These are phyloP conservation scores for Phytophthora nicotianae DNA, from an alignment of 352 stramenopile genomes.

Conservation along the genomic window DNA sequence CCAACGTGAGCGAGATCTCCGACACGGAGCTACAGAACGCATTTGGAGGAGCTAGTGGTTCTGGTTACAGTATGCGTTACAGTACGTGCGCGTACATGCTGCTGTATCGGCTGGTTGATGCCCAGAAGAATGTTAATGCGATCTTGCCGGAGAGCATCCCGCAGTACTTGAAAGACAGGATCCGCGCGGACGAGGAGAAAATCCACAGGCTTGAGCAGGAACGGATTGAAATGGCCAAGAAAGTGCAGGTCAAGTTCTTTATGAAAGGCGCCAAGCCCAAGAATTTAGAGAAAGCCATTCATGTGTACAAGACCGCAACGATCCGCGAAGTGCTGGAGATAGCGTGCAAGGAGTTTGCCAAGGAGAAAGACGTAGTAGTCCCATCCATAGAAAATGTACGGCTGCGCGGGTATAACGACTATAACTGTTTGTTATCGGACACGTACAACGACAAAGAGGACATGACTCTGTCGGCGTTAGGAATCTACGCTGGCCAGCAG, in stretches of 20 bases:
- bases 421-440: conserved; percentile 69
- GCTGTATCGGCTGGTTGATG: conserved; percentile 84
- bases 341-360: conserved; percentile 60
- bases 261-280: conserved; percentile 73
- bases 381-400: conserved; percentile 62
- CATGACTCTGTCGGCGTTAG: conserved; percentile 55
- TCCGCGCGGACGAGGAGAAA: conserved; percentile 70
- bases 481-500: conserved; percentile 75
- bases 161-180: conserved; percentile 68
- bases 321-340: conserved; percentile 53
- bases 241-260: conserved; percentile 81
- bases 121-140: conserved; percentile 68
- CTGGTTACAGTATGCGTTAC: conserved; percentile 66
- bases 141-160: conserved; percentile 69
- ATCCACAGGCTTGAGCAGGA: conserved; percentile 62
- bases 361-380: conserved; percentile 57
- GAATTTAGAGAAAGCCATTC: conserved; percentile 70
- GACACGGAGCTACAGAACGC: conserved; percentile 79
- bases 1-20: conserved; percentile 77
- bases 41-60: conserved; percentile 60
- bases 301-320: conserved; percentile 80
- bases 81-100: conserved; percentile 92
- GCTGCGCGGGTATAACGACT: conserved; percentile 78
- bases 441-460: conserved; percentile 65
- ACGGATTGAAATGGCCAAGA: conserved; percentile 73